Evolutionary conservation across 1,139 yeast species (phyloP).

Genomic region (Yamadazyma pseudoaaseri): DNA sequence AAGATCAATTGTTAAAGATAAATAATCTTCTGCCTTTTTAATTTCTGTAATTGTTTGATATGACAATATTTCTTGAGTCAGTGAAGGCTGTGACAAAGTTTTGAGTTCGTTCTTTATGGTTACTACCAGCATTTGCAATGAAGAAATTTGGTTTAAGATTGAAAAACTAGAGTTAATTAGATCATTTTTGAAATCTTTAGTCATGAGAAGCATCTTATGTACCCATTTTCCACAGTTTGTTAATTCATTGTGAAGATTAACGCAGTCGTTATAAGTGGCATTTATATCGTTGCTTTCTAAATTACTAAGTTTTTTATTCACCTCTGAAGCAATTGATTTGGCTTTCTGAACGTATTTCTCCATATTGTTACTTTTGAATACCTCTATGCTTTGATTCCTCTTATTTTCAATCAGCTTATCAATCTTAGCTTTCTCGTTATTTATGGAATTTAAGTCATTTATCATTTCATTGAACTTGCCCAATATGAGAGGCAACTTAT

Average conservation of each 20-base stretch:
- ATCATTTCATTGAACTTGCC: constrained; percentile 42
- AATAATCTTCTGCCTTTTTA: constrained; percentile 42
- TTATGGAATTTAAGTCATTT: constrained; percentile 24
- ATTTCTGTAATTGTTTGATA: constrained; percentile 27
- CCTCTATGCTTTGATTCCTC: constrained; percentile 33
- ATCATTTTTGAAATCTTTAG: constrained; percentile 24
- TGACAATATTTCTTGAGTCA: constrained; percentile 8
- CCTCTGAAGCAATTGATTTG: constrained; percentile 3
- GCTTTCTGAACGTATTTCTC: constrained; percentile 3
- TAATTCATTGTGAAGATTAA: constrained; percentile 3
- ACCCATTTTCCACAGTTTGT: constrained; percentile 2
- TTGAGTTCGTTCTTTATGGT: constrained; percentile 31
- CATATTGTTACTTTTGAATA: constrained; percentile 22
- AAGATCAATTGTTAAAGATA: constrained; percentile 63
- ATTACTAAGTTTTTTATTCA: constrained; percentile 11
- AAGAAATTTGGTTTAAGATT: constrained; percentile 34
- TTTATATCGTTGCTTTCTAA: constrained; percentile 2
- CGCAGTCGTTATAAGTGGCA: not conserved
- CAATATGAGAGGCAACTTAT: constrained; percentile 30
- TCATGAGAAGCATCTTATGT: constrained; percentile 4
- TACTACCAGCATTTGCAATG: constrained; percentile 41
- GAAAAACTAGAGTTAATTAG: constrained; percentile 22
- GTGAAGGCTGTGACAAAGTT: constrained; percentile 14
- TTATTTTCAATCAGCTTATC: constrained; percentile 33
- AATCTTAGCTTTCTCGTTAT: constrained; percentile 25